Evolutionary conservation across 495 filamentous ascomycete genomes (phyloP), one percentile per base, ranked within the genome.

Genomic region (Aspergillus carlsbadensis): DNA sequence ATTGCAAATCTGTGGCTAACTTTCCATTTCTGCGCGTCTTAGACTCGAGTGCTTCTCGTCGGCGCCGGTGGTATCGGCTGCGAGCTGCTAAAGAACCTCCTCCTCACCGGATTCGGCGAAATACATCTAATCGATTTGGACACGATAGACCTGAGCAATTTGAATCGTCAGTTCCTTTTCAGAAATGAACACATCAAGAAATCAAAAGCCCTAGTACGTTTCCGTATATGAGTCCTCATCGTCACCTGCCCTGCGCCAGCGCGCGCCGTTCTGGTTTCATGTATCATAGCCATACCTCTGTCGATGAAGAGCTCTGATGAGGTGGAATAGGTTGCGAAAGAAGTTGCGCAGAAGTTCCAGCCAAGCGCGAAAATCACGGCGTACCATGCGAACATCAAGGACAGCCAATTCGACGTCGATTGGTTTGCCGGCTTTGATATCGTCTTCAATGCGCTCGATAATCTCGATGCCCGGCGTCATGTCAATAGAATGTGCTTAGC

Each of bases 151-250:
- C 78, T 99, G 5, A 96, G 90, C 76, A 99, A 99, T 64, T 81
- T 99, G 44, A 99, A 99, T 65, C 90, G 94, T 15, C 94, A 99
- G 67, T 99, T 99, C 63, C 86, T 99, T 45, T 99, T 99, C 74
- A 84, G 92, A 41, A 88, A 93, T 63, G 92, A 98, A 65, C 94
- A 99, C 65, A 97, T 99, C 72, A 96, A 96, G 68, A 96, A 96
- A 66, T 83, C 94, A 6, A 99, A 99, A 67, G 93, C 94, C 56
- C 74, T 96, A 74, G 94, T 96, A 78, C 61, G 87, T 73, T 29
- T 7, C 26, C 20, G 6, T 21, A 8, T 13, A 35, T 7, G 21
- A 18, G 26, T n/a, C 24, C 35, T 29, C 36, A 31, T 31, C 53
- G n/a, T 49, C 33, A 45, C 50, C 37, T n/a, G 6, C 33, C 24